Base-by-base conservation (phyloP, 2,329 filamentous ascomycete genomes). In the Fusarium fracticaudum region DNA sequence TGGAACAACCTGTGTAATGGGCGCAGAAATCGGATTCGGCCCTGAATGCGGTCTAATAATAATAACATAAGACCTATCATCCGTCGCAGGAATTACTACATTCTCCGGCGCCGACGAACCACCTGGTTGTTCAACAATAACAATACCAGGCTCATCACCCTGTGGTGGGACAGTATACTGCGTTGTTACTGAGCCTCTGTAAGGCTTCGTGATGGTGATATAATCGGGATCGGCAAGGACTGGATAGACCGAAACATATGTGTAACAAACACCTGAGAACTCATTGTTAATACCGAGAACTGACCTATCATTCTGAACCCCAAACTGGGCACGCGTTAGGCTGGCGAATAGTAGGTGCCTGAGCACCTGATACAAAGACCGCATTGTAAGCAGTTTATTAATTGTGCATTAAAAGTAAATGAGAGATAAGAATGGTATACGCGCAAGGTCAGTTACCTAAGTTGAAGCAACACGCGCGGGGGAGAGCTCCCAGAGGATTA, bases 221-320 rank as follows among this genome's bases (percentile, higher is more conserved):
- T 78, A 78, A 22, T 71, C 73, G 12, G 73, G 69, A 14, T 62
- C 64, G 45, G 64, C 76, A 29, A 74, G 68, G 33, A 78, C 71
- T 15, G 76, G 76, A 40, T 78, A 78, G 3, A 75, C 72, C 20
- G 76, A 78, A 43, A 78, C 71, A 50, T 78, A 78, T n/a, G 76
- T 78, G 63, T 78, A 78, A 13, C 76, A 78, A 22, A 78, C 71
- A 11, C 74, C 74, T 48, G 70, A 67, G 20, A 64, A 66, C 8
- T 78, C 66, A 48, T 73, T 75, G 54, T 74, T 75, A 65, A 76
- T 71, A 41, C 65, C 62, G 24, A 78, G 61, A 22, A 78, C 60
- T 61, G 66, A 73, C 61, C 60, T 77, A 64, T 78, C 67, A 48
- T 78, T 66, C 51, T 77, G 70, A 18, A 73, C 68, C n/a, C 64